These are phyloP conservation scores for Ensete ventricosum DNA, from an alignment of 176 grass and related monocot genomes.

Conservation along the genomic window DNA sequence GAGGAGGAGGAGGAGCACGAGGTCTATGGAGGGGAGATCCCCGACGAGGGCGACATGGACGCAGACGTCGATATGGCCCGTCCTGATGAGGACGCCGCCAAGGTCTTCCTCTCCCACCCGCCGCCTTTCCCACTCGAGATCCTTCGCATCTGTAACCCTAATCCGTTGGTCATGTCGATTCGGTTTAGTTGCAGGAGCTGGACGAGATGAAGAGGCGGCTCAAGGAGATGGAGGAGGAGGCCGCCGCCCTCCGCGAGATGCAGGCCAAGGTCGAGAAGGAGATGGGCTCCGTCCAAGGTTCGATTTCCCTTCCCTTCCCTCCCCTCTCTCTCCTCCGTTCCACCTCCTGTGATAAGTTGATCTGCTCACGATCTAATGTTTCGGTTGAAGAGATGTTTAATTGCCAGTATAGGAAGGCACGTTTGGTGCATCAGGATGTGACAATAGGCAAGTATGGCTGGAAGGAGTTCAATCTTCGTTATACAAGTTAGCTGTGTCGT, in stretches of 20 bases:
- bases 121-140: background rate
- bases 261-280: constrained; percentile 73
- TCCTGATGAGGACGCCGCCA: constrained; percentile 17
- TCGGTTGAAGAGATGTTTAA: background rate
- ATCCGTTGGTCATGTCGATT: background rate
- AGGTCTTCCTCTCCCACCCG: background rate
- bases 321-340: no score
- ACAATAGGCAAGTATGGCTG: background rate
- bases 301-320: background rate
- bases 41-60: constrained; percentile 33
- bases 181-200: constrained; percentile 37
- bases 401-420: background rate
- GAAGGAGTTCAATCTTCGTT: no score
- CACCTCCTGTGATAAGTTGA: background rate
- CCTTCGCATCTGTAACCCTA: background rate
- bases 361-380: no score
- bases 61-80: constrained; percentile 26
- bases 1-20: constrained; percentile 34
- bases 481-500: no score
- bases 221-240: constrained; percentile 88
- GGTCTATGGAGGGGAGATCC: constrained; percentile 37
- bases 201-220: constrained; percentile 79
- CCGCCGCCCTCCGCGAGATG: constrained; percentile 69
- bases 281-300: constrained; percentile 27
- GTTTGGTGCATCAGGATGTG: no score